Evolutionary conservation across 768 basidiomycete genomes (phyloP).

Genomic region (Tubosaeta sp.): DNA sequence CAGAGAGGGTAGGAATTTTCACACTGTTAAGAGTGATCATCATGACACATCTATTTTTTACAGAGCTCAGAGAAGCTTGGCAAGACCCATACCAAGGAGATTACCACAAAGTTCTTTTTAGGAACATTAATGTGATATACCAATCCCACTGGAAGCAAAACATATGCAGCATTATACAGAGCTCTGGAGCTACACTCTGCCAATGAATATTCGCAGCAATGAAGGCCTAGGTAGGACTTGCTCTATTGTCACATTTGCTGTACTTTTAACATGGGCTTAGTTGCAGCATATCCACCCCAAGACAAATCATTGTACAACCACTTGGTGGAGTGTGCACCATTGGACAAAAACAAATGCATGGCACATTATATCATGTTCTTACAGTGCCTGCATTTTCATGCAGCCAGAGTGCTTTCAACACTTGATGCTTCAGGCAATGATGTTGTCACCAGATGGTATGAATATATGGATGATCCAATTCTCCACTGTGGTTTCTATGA

Average conservation of each 20-base stretch:
- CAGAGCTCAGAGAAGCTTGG: not conserved
- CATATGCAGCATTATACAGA: not conserved
- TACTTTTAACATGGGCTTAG: too few relatives aligned
- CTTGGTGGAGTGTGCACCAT: not conserved
- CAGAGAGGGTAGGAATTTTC: too few relatives aligned
- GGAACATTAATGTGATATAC: not conserved
- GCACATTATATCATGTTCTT: too few relatives aligned
- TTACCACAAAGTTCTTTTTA: not conserved
- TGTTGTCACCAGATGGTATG: too few relatives aligned
- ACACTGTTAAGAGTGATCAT: too few relatives aligned
- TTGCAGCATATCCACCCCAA: not conserved
- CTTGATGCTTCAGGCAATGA: too few relatives aligned
- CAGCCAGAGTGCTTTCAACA: too few relatives aligned
- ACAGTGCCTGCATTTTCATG: too few relatives aligned
- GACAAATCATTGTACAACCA: not conserved
- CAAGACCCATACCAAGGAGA: not conserved
- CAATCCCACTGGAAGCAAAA: not conserved
- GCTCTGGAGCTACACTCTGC: conserved; percentile 4
- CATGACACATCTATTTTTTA: not conserved
- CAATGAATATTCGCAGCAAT: conserved; percentile 5
- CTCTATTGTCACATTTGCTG: not conserved
- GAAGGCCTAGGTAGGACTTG: too few relatives aligned
- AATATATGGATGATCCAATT: too few relatives aligned
- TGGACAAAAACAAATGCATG: not conserved
- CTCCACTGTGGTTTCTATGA: too few relatives aligned